Evolutionary conservation across 345 rosid species (phyloP), one percentile per base, ranked within the genome.

Genomic region (Hirschfeldia incana): DNA sequence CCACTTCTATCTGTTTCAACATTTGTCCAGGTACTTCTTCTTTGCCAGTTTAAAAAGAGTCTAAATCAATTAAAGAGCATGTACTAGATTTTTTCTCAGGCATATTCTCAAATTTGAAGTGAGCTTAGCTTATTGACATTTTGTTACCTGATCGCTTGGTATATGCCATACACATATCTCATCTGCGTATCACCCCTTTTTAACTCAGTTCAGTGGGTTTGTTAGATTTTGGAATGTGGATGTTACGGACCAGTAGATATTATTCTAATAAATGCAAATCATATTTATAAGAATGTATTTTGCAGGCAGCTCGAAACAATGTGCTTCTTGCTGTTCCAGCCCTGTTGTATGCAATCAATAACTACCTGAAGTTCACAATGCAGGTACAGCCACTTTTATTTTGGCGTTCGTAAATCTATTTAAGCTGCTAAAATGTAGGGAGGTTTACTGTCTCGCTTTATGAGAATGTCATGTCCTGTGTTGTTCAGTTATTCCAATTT

Each of bases 241-340:
- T 27, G 44, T 53, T 53, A 53, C 59, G 51, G 75, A 37, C n/a
- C n/a, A 69, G 21, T n/a, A 70, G n/a, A n/a, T n/a, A n/a, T 63
- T 51, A 63, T 17, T 11, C 30, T 17, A n/a, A n/a, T n/a, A n/a
- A n/a, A n/a, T n/a, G n/a, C n/a, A n/a, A n/a, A n/a, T n/a, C n/a
- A n/a, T n/a, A n/a, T n/a, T n/a, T n/a, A n/a, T n/a, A n/a, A n/a
- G n/a, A n/a, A n/a, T n/a, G n/a, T n/a, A 21, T 80, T 73, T 86
- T 87, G 74, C 91, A 93, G 98, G 97, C 97, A 83, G 97, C 98
- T 57, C 95, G 97, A 72, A 91, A 90, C 85, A 94, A 94, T 81
- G 89, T 83, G 69, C 95, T 94, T 81, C 98, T 94, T 61, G 98
- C 98, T n/a, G 93, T 91, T 89, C 98, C 98, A 74, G 98, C 98